Conservation (phyloP, 768 basidiomycete species). For the Termitomyces sp. region DNA sequence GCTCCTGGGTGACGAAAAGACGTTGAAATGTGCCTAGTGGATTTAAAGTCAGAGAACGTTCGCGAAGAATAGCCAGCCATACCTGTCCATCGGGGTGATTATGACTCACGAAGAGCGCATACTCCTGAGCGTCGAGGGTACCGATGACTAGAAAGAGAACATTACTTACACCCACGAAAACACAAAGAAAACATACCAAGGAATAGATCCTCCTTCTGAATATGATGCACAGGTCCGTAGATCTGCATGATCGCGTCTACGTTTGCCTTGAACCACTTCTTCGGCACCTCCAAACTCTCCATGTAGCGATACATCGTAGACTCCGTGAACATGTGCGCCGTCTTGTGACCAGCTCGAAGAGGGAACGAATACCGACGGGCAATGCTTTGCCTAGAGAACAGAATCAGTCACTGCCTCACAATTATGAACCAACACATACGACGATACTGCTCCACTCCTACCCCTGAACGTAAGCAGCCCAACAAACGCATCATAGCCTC, state of each 20-base stretch:
- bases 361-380: constrained; percentile 57
- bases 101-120: constrained; percentile 75
- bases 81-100: constrained; percentile 60
- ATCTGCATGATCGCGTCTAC: constrained; percentile 58
- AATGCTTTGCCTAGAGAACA: constrained; percentile 36
- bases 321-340: constrained; percentile 68
- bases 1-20: constrained; percentile 46
- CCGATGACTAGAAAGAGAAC: constrained; percentile 49
- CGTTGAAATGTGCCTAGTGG: constrained; percentile 63
- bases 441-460: constrained; percentile 33
- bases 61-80: not conserved
- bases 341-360: constrained; percentile 60
- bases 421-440: constrained; percentile 28
- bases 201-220: constrained; percentile 59
- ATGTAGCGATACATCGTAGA: constrained; percentile 68
- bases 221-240: constrained; percentile 46
- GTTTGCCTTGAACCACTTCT: constrained; percentile 72
- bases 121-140: constrained; percentile 64
- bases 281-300: constrained; percentile 58
- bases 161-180: too few relatives aligned
- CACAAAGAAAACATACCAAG: constrained; percentile 33
- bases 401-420: not conserved
- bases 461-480: constrained; percentile 45
- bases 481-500: constrained; percentile 53
- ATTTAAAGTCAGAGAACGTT: not conserved